Percentiles rank a stretch among this genome's conserved stretches.
Evolutionary conservation across 2,329 filamentous ascomycete species (phyloP).

Genomic region (Albifimbria verrucaria): DNA sequence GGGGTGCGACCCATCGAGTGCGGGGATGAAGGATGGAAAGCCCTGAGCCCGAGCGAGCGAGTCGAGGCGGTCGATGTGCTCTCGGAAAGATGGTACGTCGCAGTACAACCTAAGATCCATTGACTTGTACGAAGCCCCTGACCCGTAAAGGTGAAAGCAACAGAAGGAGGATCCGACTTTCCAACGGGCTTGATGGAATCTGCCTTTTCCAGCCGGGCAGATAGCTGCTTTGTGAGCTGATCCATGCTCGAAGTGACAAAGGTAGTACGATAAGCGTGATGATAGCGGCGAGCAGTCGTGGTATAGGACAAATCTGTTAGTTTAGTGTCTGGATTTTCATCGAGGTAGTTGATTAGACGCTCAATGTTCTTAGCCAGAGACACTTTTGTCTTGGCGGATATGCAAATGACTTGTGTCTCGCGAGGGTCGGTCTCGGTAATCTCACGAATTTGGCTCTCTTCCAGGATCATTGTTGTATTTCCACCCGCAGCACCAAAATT

Average conservation of each 20-base stretch:
- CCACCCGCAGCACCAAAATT: constrained; percentile 71
- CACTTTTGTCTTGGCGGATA: constrained; percentile 54
- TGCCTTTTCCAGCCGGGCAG: constrained; percentile 16
- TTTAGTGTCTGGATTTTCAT: constrained; percentile 44
- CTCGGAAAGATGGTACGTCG: constrained; percentile 25
- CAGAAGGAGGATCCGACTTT: constrained; percentile 8
- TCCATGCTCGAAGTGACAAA: constrained; percentile 44
- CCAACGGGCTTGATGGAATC: too few species aligned
- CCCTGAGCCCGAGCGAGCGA: constrained; percentile 25
- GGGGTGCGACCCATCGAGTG: constrained; percentile 41
- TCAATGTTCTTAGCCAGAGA: constrained; percentile 59
- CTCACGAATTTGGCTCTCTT: constrained; percentile 52
- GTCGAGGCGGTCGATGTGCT: constrained; percentile 29
- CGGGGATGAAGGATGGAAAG: constrained; percentile 33
- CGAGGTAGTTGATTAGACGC: constrained; percentile 51
- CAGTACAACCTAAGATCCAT: constrained; percentile 31
- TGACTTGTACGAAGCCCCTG: constrained; percentile 36
- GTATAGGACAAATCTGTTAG: constrained; percentile 63
- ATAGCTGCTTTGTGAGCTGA: constrained; percentile 51
- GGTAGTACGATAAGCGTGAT: constrained; percentile 55
- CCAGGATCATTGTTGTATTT: constrained; percentile 64
- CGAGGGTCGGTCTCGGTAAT: constrained; percentile 51
- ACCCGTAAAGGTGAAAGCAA: constrained; percentile 43
- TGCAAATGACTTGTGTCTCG: constrained; percentile 52
- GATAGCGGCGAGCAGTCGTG: constrained; percentile 62